These are phyloP conservation scores for Lachnellula occidentalis DNA, from an alignment of 2,329 filamentous ascomycete species.

Conservation along the genomic window DNA sequence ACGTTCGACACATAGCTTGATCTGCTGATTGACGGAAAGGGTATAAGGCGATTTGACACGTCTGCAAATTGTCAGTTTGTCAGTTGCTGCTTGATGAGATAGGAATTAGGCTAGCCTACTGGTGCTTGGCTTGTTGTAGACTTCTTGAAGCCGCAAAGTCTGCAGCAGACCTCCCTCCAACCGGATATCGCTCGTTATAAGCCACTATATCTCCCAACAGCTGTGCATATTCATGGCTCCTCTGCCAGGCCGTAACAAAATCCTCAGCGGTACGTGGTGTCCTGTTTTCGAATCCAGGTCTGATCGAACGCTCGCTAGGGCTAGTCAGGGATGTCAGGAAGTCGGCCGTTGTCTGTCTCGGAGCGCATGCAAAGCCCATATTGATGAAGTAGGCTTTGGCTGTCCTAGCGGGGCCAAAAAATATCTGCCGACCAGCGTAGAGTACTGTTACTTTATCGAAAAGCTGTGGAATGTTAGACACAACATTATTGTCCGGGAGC, in stretches of 20 bases:
- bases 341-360: slow-evolving; percentile 49
- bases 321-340: slow-evolving; percentile 72
- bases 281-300: slow-evolving; percentile 49
- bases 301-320: slow-evolving; percentile 49
- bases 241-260: slow-evolving; percentile 45
- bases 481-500: background rate
- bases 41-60: slow-evolving; percentile 65
- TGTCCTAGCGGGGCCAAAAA: slow-evolving; percentile 56
- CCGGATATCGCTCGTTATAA: slow-evolving; percentile 40
- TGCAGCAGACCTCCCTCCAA: slow-evolving; percentile 26
- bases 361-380: slow-evolving; percentile 65
- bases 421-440: slow-evolving; percentile 64
- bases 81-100: background rate
- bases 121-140: slow-evolving; percentile 36
- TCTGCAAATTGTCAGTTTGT: slow-evolving; percentile 45
- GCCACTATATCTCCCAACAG: slow-evolving; percentile 42
- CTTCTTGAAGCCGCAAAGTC: slow-evolving; percentile 31
- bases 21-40: slow-evolving; percentile 45
- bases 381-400: slow-evolving; percentile 64
- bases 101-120: slow-evolving; percentile 9
- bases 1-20: slow-evolving; percentile 58
- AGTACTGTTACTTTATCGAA: slow-evolving; percentile 66
- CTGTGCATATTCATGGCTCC: slow-evolving; percentile 37
- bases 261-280: slow-evolving; percentile 50
- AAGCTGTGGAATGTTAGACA: slow-evolving; percentile 25